A percentile compares a stretch with the other conserved stretches of the same genome.
These are phyloP conservation scores for Chiua sp. DNA, from an alignment of 1,284 basidiomycete genomes.

Conservation along the genomic window DNA sequence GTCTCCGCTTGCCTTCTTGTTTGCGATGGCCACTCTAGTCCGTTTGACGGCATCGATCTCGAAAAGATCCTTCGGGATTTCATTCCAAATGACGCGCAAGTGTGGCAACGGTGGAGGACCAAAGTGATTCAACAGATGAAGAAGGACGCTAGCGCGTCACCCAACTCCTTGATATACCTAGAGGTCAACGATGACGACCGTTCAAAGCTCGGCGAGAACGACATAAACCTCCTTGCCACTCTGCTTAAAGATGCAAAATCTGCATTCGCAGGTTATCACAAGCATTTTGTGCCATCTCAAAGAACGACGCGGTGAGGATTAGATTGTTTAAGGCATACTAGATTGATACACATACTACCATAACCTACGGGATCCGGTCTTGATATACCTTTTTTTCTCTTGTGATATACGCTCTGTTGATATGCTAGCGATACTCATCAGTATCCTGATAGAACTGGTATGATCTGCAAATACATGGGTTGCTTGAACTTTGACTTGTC, in stretches of 20 bases:
- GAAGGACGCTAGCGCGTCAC: neutral
- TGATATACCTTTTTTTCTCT: neutral
- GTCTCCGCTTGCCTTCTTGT: constrained; percentile 36
- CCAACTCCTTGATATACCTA: neutral
- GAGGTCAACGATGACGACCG: constrained; percentile 19
- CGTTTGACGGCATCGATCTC: constrained; percentile 16
- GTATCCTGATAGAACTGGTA: no score
- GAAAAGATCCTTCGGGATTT: constrained; percentile 26
- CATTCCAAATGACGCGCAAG: constrained; percentile 34
- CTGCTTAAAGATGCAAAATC: constrained; percentile 24
- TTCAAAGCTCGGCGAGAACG: constrained; percentile 9
- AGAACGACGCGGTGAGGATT: neutral
- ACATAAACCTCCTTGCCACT: constrained; percentile 22
- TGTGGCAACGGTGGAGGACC: constrained; percentile 35
- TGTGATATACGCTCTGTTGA: neutral
- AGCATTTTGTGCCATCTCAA: constrained; percentile 11
- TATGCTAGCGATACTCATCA: no score
- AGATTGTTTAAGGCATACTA: neutral
- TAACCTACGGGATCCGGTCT: neutral
- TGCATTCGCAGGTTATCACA: constrained; percentile 29
- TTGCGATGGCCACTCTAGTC: constrained; percentile 24
- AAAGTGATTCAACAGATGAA: constrained; percentile 31
- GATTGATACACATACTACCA: neutral
- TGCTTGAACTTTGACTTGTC: no score
- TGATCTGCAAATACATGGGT: no score